phyloP scores from a whole-genome alignment of 2,329 filamentous ascomycete species.

The Cephalotrichum gorgonifer region DNA sequence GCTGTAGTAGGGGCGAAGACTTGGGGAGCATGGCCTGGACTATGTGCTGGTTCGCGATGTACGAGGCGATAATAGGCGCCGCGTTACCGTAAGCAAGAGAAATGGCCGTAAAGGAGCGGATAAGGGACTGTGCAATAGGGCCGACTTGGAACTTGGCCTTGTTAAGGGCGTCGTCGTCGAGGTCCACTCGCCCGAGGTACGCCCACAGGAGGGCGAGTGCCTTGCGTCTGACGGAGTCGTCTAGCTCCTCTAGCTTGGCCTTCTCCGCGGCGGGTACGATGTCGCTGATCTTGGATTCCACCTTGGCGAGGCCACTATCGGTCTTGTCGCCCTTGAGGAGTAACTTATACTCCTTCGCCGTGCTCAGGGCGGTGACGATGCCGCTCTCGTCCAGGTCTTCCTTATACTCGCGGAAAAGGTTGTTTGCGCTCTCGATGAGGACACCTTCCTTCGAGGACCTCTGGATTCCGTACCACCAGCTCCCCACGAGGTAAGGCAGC shows the following conservation, averaged over 20 bases:
- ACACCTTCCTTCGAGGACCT: constrained; percentile 88
- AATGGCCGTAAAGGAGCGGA: constrained; percentile 79
- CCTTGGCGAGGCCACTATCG: constrained; percentile 68
- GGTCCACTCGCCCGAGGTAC: constrained; percentile 79
- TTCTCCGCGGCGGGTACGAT: constrained; percentile 60
- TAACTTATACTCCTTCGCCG: constrained; percentile 74
- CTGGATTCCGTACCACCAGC: constrained; percentile 98
- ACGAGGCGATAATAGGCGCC: constrained; percentile 70
- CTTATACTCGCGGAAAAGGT: constrained; percentile 86
- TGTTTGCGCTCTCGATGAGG: constrained; percentile 85
- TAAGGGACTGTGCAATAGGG: constrained; percentile 74
- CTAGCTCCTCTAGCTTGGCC: constrained; percentile 66
- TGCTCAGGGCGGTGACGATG: constrained; percentile 71
- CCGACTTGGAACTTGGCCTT: constrained; percentile 83
- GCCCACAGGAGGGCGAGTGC: constrained; percentile 87
- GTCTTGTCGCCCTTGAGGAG: constrained; percentile 68
- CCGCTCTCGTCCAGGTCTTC: constrained; percentile 73
- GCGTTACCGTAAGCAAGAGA: constrained; percentile 80
- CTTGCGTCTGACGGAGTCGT: constrained; percentile 73
- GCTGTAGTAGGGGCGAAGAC: constrained; percentile 79
- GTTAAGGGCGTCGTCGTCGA: constrained; percentile 75
- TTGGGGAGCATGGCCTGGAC: constrained; percentile 82
- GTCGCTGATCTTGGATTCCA: constrained; percentile 71
- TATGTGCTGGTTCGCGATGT: constrained; percentile 72
- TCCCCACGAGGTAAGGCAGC: constrained; percentile 85